A percentile compares a stretch with the other conserved stretches of the same genome.
phyloP scores from a whole-genome alignment of 164 flowering plant genomes.

The Umbilicus rupestris region DNA sequence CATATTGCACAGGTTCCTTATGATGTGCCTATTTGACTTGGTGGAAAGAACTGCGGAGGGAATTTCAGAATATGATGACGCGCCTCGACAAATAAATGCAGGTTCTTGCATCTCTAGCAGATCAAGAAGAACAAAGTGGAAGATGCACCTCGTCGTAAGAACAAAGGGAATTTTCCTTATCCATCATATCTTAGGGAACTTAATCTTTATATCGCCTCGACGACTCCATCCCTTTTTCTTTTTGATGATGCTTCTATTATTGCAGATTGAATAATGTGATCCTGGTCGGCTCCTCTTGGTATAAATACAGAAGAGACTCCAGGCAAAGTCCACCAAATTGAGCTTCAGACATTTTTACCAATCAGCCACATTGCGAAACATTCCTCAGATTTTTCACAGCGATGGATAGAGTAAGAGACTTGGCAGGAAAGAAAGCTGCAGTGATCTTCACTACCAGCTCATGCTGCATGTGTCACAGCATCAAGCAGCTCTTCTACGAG shows the following conservation, averaged over 20 bases:
- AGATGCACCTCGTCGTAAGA: no score
- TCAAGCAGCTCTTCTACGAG: constrained; percentile 6
- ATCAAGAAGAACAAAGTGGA: background rate
- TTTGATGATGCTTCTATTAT: background rate
- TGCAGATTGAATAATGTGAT: background rate
- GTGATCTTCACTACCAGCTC: constrained; percentile 9
- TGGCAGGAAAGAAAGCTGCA: constrained; percentile 1
- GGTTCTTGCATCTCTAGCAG: background rate
- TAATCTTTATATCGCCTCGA: background rate
- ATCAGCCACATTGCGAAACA: background rate
- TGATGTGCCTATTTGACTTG: background rate
- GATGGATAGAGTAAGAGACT: constrained; percentile 9
- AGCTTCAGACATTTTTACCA: background rate
- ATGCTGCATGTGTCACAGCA: constrained; percentile 8
- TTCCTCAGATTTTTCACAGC: background rate
- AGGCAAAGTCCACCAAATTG: background rate
- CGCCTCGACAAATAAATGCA: background rate
- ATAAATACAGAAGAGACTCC: background rate
- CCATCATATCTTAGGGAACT: constrained; percentile 6
- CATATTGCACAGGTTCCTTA: background rate
- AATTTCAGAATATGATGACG: background rate
- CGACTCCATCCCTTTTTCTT: background rate
- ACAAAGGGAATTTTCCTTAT: background rate
- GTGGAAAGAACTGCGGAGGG: background rate
- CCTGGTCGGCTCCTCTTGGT: background rate